A percentile compares a stretch with the other conserved stretches of the same genome.
Evolutionary conservation across 2,329 filamentous ascomycete species (phyloP).

Genomic region (Dactylellina sp.): DNA sequence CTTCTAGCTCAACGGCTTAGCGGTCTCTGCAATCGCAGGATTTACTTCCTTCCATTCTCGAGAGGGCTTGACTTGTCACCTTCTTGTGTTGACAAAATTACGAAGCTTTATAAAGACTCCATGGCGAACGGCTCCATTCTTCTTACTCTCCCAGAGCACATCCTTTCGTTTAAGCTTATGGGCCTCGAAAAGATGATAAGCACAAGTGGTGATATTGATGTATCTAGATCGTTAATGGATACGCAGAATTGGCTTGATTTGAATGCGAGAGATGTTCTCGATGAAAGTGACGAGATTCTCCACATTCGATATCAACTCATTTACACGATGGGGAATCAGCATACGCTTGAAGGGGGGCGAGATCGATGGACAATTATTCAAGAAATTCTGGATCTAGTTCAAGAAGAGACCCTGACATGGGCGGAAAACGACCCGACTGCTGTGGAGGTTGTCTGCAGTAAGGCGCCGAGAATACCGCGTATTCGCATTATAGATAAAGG

Average conservation of each 20-base stretch:
- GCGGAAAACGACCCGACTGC: constrained; percentile 11
- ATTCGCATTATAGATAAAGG: constrained; percentile 59
- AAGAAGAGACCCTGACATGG: constrained; percentile 3
- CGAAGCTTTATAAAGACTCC: constrained; percentile 65
- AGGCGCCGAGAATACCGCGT: constrained; percentile 9
- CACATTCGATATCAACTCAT: constrained; percentile 72
- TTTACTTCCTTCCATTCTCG: constrained; percentile 73
- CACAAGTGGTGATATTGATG: neutral
- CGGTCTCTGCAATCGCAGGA: constrained; percentile 68
- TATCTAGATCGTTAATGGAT: constrained; percentile 63
- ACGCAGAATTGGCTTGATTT: constrained; percentile 67
- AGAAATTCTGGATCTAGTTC: constrained; percentile 67
- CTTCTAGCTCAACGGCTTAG: constrained; percentile 69
- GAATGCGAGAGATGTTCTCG: constrained; percentile 70
- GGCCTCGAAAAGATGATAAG: constrained; percentile 67
- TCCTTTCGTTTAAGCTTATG: constrained; percentile 74
- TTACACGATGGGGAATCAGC: constrained; percentile 72
- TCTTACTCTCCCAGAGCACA: constrained; percentile 73
- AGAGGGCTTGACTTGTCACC: constrained; percentile 65
- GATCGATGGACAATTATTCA: constrained; percentile 71
- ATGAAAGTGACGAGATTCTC: constrained; percentile 75
- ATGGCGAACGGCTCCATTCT: constrained; percentile 69
- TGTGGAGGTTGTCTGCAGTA: constrained; percentile 18
- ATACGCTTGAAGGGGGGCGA: constrained; percentile 68
- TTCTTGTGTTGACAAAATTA: constrained; percentile 63